Percentiles rank a stretch among this genome's conserved stretches.
Conservation (phyloP, 148 eudicot genomes). For the Camellia japonica region DNA sequence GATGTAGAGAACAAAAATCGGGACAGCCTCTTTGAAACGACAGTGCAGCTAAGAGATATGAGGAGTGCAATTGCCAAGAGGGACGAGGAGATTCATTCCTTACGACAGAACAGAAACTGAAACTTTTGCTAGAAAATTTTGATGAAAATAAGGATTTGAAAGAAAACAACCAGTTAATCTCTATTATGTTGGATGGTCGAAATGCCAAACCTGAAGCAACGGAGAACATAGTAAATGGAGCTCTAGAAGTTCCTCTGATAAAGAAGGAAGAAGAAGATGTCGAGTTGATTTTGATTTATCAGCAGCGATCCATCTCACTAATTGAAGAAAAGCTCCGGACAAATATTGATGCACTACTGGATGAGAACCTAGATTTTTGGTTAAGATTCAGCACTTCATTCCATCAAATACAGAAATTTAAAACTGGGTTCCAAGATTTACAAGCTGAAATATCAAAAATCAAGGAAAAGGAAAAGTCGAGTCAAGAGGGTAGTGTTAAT, state of each 20-base stretch:
- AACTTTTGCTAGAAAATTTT: slow-evolving; percentile 13
- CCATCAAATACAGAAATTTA: slow-evolving; percentile 75
- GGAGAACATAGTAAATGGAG: neutral
- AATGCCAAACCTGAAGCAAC: slow-evolving; percentile 2
- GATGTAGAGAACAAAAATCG: slow-evolving; percentile 60
- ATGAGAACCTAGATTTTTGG: slow-evolving; percentile 87
- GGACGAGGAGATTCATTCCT: slow-evolving; percentile 56
- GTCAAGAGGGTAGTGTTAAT: slow-evolving; percentile 30
- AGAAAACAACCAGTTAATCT: neutral
- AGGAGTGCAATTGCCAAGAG: slow-evolving; percentile 44
- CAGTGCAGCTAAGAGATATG: slow-evolving; percentile 49
- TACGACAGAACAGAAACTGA: slow-evolving; percentile 51
- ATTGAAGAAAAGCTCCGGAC: slow-evolving; percentile 67
- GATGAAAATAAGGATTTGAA: slow-evolving; percentile 8
- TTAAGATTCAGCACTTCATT: slow-evolving; percentile 74
- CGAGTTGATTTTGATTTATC: slow-evolving; percentile 26
- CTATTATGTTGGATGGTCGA: neutral
- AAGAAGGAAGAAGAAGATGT: slow-evolving; percentile 36
- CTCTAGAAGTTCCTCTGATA: slow-evolving; percentile 12
- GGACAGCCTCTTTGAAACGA: slow-evolving; percentile 37
- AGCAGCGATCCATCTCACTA: slow-evolving; percentile 37
- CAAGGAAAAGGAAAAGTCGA: slow-evolving; percentile 41
- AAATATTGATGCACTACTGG: slow-evolving; percentile 69
- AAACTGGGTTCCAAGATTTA: slow-evolving; percentile 54
- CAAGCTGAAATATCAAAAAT: slow-evolving; percentile 48